A percentile compares a stretch with the other conserved stretches of the same genome.
Evolutionary conservation across 805 yeast genomes (phyloP).

Genomic region (Grigorovia yakushimaensis): DNA sequence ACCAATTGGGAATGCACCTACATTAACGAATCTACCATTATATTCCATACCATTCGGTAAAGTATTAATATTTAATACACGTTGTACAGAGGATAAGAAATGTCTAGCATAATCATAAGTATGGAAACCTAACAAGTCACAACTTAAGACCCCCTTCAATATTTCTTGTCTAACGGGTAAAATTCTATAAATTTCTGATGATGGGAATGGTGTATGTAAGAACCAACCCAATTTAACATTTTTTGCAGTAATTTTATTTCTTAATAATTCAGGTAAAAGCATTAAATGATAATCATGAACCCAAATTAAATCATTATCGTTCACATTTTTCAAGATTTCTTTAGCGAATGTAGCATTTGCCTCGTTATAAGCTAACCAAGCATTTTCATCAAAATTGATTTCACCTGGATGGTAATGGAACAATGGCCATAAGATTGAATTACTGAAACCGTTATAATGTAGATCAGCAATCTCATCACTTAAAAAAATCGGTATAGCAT

Average conservation of each 20-base stretch:
- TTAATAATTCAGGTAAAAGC: slow-evolving; percentile 83
- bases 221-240: slow-evolving; percentile 84
- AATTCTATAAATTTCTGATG: slow-evolving; percentile 90
- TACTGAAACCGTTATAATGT: slow-evolving; percentile 93
- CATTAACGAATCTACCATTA: slow-evolving; percentile 63
- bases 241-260: slow-evolving; percentile 44
- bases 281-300: slow-evolving; percentile 96
- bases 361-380: slow-evolving; percentile 96
- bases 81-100: slow-evolving; percentile 78
- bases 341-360: slow-evolving; percentile 80
- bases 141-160: slow-evolving; percentile 80
- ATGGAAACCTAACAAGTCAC: slow-evolving; percentile 94
- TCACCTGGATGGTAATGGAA: slow-evolving; percentile 99
- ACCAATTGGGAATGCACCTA: slow-evolving; percentile 99
- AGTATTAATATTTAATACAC: slow-evolving; percentile 73
- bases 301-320: slow-evolving; percentile 88
- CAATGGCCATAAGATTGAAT: slow-evolving; percentile 93
- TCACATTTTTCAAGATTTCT: slow-evolving; percentile 55
- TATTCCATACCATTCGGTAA: slow-evolving; percentile 85
- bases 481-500: slow-evolving; percentile 82
- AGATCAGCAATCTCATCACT: slow-evolving; percentile 86
- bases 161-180: slow-evolving; percentile 93
- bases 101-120: slow-evolving; percentile 98
- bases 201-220: slow-evolving; percentile 96
- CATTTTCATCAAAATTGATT: slow-evolving; percentile 93